A percentile compares a stretch with the other conserved stretches of the same genome.
Evolutionary conservation across 2,329 filamentous ascomycete species (phyloP).

Genomic region (Coniochaeta sp.): DNA sequence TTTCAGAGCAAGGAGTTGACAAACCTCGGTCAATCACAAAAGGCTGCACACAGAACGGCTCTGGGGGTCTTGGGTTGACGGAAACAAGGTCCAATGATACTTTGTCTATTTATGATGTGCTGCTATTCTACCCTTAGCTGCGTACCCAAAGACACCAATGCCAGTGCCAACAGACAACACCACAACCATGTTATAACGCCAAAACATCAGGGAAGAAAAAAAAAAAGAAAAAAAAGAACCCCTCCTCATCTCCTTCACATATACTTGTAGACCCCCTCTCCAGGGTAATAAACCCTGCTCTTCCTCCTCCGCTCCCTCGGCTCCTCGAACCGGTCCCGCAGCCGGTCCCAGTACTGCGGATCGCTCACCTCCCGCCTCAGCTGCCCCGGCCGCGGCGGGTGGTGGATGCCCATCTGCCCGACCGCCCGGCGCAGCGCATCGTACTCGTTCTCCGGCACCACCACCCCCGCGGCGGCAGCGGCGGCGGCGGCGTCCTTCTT

Average conservation of each 20-base stretch:
- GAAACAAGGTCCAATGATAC: neutral
- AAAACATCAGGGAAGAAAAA: no score
- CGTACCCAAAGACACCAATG: neutral
- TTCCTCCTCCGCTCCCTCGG: conserved; percentile 11
- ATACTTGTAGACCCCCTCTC: conserved; percentile 9
- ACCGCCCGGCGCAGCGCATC: conserved; percentile 13
- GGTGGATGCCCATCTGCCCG: conserved; percentile 13
- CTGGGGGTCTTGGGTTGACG: no score
- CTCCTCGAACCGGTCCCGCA: conserved; percentile 15
- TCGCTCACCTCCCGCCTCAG: conserved; percentile 8
- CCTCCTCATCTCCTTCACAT: conserved; percentile 4
- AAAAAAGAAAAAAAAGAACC: neutral
- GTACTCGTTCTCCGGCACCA: conserved; percentile 9
- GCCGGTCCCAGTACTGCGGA: conserved; percentile 10
- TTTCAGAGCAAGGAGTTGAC: no score
- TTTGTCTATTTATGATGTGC: neutral
- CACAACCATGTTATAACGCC: neutral
- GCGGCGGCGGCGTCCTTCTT: conserved; percentile 17
- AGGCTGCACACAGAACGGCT: no score
- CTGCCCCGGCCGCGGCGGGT: neutral
- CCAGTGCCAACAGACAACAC: no score
- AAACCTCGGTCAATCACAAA: neutral
- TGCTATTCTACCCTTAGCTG: neutral
- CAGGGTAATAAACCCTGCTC: conserved; percentile 16
- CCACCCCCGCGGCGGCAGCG: no score